phyloP scores from a whole-genome alignment of 306 rosid genomes.

The Sesbania bispinosa region DNA sequence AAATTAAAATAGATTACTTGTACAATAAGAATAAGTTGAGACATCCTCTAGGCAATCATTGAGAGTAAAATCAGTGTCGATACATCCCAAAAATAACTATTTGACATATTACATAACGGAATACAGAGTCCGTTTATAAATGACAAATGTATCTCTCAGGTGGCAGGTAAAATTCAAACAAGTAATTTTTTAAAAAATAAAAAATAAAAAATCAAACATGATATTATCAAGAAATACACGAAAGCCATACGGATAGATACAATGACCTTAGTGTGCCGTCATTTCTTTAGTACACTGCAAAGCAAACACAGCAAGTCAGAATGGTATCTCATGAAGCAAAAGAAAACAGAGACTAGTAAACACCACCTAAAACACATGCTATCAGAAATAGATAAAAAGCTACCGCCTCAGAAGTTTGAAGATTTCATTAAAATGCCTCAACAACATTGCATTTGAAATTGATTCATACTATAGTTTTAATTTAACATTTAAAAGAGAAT shows the following conservation, averaged over 20 bases:
- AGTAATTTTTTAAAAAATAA: neutral
- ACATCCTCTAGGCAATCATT: too few species aligned
- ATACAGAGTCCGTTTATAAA: too few species aligned
- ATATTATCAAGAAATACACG: constrained; percentile 23
- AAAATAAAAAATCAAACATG: constrained; percentile 19
- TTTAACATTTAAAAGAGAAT: neutral
- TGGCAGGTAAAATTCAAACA: constrained; percentile 5
- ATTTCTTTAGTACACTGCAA: constrained; percentile 81
- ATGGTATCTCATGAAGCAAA: constrained; percentile 2
- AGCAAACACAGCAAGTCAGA: constrained; percentile 21
- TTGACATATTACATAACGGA: too few species aligned
- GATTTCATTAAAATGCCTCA: too few species aligned
- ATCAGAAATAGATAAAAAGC: too few species aligned
- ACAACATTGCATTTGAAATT: neutral
- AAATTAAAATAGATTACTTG: too few species aligned
- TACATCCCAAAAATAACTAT: too few species aligned
- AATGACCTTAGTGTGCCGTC: constrained; percentile 28
- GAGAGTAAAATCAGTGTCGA: too few species aligned
- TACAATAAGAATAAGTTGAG: too few species aligned
- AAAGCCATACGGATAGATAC: constrained; percentile 19
- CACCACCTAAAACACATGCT: too few species aligned
- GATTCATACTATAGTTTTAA: neutral
- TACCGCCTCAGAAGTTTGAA: too few species aligned
- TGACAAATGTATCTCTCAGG: too few species aligned
- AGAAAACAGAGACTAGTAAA: neutral